Evolutionary conservation across 176 grass and related monocot species (phyloP).

Genomic region (Carex kokanica): DNA sequence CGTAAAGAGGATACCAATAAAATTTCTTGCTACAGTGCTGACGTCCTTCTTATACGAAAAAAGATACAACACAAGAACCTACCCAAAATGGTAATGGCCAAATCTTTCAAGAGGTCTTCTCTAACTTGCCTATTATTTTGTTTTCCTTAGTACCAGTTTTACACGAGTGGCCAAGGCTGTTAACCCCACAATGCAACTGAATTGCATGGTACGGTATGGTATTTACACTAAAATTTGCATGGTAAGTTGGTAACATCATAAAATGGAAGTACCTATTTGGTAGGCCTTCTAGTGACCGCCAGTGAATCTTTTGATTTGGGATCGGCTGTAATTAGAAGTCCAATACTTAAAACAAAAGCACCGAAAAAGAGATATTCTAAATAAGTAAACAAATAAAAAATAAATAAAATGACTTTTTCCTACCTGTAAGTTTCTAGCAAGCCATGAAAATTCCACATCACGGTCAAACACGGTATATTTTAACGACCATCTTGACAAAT

Average conservation of each 20-base stretch:
- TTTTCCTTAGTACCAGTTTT: neutral
- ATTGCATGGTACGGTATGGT: neutral
- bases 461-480: conserved; percentile 80
- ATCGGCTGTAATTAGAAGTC: conserved; percentile 46
- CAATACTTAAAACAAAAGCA: neutral
- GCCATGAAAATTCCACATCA: conserved; percentile 90
- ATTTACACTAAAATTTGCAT: neutral
- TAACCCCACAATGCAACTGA: neutral
- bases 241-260: neutral
- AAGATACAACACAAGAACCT: neutral
- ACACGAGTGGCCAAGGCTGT: neutral
- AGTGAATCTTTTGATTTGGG: conserved; percentile 97
- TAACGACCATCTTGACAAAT: conserved; percentile 75
- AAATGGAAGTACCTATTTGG: conserved; percentile 58
- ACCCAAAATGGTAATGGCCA: neutral
- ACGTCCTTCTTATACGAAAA: neutral
- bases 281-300: conserved; percentile 96
- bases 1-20: neutral
- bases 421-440: conserved; percentile 61
- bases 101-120: neutral
- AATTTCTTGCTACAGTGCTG: neutral
- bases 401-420: neutral
- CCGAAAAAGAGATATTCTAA: neutral
- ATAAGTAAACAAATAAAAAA: neutral
- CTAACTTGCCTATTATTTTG: neutral